A percentile compares a stretch with the other conserved stretches of the same genome.
Conservation (phyloP, 23 red algal genomes). For the Gracilaria vermiculophylla region DNA sequence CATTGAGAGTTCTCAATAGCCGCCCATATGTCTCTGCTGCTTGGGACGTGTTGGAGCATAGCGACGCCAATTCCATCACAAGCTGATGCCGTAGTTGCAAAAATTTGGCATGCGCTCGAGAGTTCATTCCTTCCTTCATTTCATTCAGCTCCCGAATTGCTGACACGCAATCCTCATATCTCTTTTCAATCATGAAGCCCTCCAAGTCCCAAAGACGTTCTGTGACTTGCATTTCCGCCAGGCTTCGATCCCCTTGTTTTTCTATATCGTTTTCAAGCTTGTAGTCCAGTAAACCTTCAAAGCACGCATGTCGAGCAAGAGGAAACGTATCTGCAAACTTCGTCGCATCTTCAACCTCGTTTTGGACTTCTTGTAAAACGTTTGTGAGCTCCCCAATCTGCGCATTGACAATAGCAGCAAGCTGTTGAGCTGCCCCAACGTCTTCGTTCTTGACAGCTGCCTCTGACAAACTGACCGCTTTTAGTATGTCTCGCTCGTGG, state of each 20-base stretch:
- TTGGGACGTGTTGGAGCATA: slow-evolving; percentile 1
- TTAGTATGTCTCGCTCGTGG: slow-evolving; percentile 60
- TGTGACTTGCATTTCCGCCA: slow-evolving; percentile 31
- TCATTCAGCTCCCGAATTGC: slow-evolving; percentile 14
- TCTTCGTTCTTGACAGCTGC: slow-evolving; percentile 49
- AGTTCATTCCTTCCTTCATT: neutral
- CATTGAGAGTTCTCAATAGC: slow-evolving; percentile 18
- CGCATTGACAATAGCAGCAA: slow-evolving; percentile 34
- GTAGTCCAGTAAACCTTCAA: slow-evolving; percentile 25
- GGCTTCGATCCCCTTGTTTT: slow-evolving; percentile 21
- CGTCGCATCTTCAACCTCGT: slow-evolving; percentile 17
- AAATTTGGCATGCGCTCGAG: slow-evolving; percentile 16
- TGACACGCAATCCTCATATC: slow-evolving; percentile 39
- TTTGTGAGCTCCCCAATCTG: slow-evolving; percentile 26
- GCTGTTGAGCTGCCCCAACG: slow-evolving; percentile 44
- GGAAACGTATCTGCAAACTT: slow-evolving; percentile 24
- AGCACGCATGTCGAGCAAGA: slow-evolving; percentile 15
- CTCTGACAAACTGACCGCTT: slow-evolving; percentile 52
- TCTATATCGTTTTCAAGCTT: neutral
- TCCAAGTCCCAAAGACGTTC: slow-evolving; percentile 61
- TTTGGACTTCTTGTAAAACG: slow-evolving; percentile 32
- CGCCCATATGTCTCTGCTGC: slow-evolving; percentile 28
- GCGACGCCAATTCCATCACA: slow-evolving; percentile 12
- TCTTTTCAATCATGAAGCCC: slow-evolving; percentile 34
- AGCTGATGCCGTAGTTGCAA: slow-evolving; percentile 6